Conservation (phyloP, 768 basidiomycete species). For the Lentinula sp. region DNA sequence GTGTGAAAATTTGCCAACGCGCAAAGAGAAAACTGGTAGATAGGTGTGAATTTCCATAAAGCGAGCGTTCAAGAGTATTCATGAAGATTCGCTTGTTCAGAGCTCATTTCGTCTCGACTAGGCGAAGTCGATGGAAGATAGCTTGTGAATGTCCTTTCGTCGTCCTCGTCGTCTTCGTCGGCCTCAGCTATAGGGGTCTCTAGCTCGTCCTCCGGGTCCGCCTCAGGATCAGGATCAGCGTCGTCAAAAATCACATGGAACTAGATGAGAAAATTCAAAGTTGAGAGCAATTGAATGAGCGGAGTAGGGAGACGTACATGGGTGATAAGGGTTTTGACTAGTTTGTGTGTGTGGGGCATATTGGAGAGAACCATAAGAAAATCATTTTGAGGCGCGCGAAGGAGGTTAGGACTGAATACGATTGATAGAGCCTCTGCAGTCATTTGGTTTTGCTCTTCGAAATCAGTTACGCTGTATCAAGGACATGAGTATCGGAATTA, state of each 20-base stretch:
- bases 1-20: not conserved
- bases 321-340: conserved; percentile 71
- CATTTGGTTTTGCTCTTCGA: conserved; percentile 88
- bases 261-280: conserved; percentile 19
- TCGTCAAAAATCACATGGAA: conserved; percentile 74
- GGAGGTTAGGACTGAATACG: conserved; percentile 77
- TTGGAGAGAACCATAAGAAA: conserved; percentile 74
- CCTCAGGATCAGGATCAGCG: conserved; percentile 50
- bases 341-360: conserved; percentile 71
- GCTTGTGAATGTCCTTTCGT: conserved; percentile 8
- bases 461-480: conserved; percentile 67
- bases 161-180: conserved; percentile 48
- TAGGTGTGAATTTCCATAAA: not conserved
- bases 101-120: not conserved
- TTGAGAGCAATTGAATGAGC: conserved; percentile 1
- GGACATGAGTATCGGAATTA: not conserved
- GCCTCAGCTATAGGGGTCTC: conserved; percentile 66
- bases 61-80: not conserved
- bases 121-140: not conserved
- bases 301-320: conserved; percentile 47
- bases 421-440: conserved; percentile 80
- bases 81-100: not conserved
- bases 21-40: not conserved
- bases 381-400: conserved; percentile 74
- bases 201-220: conserved; percentile 56